Evolutionary conservation across 1,139 yeast genomes (phyloP).

Genomic region (Diutina neorugosa): DNA sequence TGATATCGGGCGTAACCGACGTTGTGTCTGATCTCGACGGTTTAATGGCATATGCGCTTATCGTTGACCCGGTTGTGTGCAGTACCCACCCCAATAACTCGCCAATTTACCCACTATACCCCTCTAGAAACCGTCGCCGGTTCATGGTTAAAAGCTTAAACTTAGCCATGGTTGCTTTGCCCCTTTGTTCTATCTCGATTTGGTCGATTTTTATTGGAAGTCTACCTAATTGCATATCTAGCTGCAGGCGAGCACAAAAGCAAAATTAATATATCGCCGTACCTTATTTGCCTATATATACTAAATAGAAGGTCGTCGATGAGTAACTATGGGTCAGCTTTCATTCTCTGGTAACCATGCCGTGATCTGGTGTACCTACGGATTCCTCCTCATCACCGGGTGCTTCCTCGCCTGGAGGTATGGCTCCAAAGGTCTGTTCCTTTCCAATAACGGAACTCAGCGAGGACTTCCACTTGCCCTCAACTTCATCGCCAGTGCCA

Average conservation of each 20-base stretch:
- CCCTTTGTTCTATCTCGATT: too few relatives aligned
- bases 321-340: background rate
- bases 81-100: background rate
- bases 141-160: too few relatives aligned
- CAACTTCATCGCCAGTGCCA: constrained; percentile 62
- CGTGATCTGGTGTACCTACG: constrained; percentile 64
- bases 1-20: background rate
- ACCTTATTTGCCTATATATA: background rate
- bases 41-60: background rate
- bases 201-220: background rate
- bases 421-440: constrained; percentile 38
- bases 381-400: constrained; percentile 50
- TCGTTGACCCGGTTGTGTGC: background rate
- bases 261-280: background rate
- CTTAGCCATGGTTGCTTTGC: too few relatives aligned
- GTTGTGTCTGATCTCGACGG: background rate
- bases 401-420: constrained; percentile 43
- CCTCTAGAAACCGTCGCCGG: too few relatives aligned
- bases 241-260: background rate
- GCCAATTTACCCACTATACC: background rate
- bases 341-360: constrained; percentile 40
- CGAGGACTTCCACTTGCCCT: constrained; percentile 70
- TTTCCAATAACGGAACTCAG: constrained; percentile 73
- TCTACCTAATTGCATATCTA: background rate
- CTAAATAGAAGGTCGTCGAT: background rate